Base-by-base conservation (phyloP, 805 yeast genomes). In the Metschnikowia kunwiensis region DNA sequence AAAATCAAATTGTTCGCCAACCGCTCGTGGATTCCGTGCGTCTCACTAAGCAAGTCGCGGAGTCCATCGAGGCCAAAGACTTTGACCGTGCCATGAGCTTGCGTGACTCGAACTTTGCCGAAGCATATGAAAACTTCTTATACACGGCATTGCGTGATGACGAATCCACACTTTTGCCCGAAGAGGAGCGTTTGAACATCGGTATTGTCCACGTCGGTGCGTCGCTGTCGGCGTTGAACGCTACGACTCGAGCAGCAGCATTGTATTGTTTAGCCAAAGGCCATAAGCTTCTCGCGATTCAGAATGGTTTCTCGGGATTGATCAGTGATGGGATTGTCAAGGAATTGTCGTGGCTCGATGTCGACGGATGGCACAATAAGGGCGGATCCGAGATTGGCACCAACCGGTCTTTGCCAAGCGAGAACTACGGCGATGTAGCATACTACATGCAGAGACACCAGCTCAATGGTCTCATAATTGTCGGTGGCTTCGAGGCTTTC, bases 401-500 rank as follows among this genome's bases (percentile, higher is more conserved):
- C 27, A 84, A 84, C 64, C 70, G 93, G 59, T 61, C 74, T 17
- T 38, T 43, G 34, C 47, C 47, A 5, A 36, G 41, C 20, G 49
- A 45, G 18, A 41, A 45, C 32, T 63, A 86, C 50, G 98, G 98
- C 34, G 77, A 87, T 58, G 80, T 89, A 51, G 96, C 98, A 3
- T 91, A 79, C 66, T 86, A 89, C 61, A 82, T 93, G 73, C 95
- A 91, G 60, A 87, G 87, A 63, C 82, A 80, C 61, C 68, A 75
- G 38, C 79, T 93, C 56, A 93, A 93, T 56, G 98, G 97, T 26
- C 74, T 91, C 47, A 75, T 93, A 43, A 74, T 93, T 40, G 80
- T 93, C 43, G 99, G 99, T 50, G 98, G 98, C 1, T 93, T 89
- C 57, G 98, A 93, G 70, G 97, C 96, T n/a, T 93, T 81, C 72